A percentile compares a stretch with the other conserved stretches of the same genome.
phyloP scores from a whole-genome alignment of 1,284 basidiomycete species.

The Microbotryum violaceum region DNA sequence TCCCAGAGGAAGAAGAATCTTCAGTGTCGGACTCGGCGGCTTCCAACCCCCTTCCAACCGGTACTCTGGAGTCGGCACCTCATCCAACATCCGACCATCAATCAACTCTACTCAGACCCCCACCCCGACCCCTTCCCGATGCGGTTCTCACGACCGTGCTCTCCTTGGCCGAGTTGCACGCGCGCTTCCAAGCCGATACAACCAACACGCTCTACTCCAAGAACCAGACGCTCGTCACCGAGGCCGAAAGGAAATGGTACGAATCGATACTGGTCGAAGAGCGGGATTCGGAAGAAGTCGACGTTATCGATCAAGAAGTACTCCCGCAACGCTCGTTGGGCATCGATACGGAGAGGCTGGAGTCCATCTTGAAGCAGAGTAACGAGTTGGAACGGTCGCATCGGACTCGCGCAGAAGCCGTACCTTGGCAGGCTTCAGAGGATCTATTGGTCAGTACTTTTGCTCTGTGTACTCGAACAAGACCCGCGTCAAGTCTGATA shows the following conservation, averaged over 20 bases:
- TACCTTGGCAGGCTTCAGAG: slow-evolving; percentile 7
- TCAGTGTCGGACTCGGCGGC: too few relatives aligned
- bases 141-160: not conserved
- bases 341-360: too few relatives aligned
- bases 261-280: not conserved
- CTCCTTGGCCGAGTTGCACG: slow-evolving; percentile 4
- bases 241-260: slow-evolving; percentile 6
- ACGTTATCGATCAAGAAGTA: not conserved
- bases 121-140: not conserved
- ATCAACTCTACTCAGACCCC: not conserved
- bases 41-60: too few relatives aligned
- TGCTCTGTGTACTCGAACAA: not conserved
- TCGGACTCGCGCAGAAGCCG: not conserved
- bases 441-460: slow-evolving; percentile 10
- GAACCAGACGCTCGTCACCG: slow-evolving; percentile 13
- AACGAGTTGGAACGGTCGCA: slow-evolving; percentile 2
- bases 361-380: not conserved
- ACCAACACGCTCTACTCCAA: slow-evolving; percentile 22
- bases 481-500: not conserved
- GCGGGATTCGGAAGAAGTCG: not conserved
- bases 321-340: too few relatives aligned
- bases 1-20: too few relatives aligned
- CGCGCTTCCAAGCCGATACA: slow-evolving; percentile 9
- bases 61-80: not conserved
- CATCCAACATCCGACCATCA: not conserved